Evolutionary conservation across 305 asterid genomes (phyloP), one percentile per base, ranked within the genome.

Genomic region (Fraxinus platypoda): DNA sequence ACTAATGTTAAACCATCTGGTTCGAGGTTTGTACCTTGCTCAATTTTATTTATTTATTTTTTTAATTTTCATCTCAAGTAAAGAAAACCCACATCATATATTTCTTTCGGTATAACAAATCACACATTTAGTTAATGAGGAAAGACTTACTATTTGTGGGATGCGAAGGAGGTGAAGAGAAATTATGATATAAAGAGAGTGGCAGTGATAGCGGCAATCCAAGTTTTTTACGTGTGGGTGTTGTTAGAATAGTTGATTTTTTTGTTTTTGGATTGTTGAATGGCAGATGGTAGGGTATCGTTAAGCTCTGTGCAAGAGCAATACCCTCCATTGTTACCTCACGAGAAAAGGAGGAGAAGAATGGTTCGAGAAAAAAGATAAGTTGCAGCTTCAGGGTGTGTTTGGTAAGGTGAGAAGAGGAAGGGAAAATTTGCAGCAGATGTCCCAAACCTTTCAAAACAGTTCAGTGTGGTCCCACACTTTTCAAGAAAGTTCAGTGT

Each of bases 311-410:
- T 43, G 88, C 88, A 79, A 81, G 17, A 73, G 90, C 86, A 38
- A 83, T 85, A 85, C 85, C 90, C 89, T 84, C 93, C 93, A 90
- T 90, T 73, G 83, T 26, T 79, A 82, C 37, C 59, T 54, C 78
- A 9, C 21, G 71, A 76, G 30, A 33, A 74, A 35, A 9, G 30
- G 3, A 15, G 30, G 5, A 12, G 49, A 75, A 59, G 62, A 77
- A 49, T 6, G 13, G 9, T 31, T 28, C 8, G 33, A 54, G 82
- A 38, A 70, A n/a, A 52, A n/a, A 52, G 81, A 72, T 86, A 83
- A 76, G 83, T 78, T 75, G 79, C 74, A 11, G 23, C 37, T 23
- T 0, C 31, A 1, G 74, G 74, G 35, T 12, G 74, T 13, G 74
- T 66, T 66, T 66, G 37, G 74, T 66, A 26, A 11, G 19, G 35